Base-by-base conservation (phyloP, 441 rosid species). In the Jatropha podagrica region DNA sequence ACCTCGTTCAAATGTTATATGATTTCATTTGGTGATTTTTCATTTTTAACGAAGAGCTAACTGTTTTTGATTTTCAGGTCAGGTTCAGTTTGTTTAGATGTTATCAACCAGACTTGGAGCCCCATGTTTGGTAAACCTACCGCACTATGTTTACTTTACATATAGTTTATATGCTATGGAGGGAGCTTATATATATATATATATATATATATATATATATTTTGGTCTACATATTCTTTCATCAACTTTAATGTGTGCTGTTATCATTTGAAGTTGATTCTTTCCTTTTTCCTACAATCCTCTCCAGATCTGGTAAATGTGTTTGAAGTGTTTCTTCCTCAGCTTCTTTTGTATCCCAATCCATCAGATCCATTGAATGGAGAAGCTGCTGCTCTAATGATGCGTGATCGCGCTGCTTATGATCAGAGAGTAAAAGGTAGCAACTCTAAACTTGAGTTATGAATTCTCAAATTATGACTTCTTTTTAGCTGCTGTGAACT, bases 281-380 rank as follows among this genome's bases (percentile, higher is more conserved):
- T 51, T 55, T 62, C 18, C 5, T 12, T 20, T 75, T 62, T 64
- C 27, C 56, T 54, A 32, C 13, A 59, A 55, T 46, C 23, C 56
- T 81, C 64, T 77, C 23, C 92, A 93, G 98, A 93, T 84, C 84
- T 95, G 83, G 95, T 95, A 63, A 95, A 93, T 76, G 98, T 95
- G 74, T 95, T 95, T 73, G 98, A 95, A 85, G 91, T 91, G 71
- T 95, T 95, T 78, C 97, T 95, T 80, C 99, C 99, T 71, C 98
- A 93, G 87, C 95, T 95, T 77, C 98, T 95, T 74, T 71, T 93
- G 85, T 89, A 93, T 83, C 96, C 98, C 69, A 95, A 95, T 77
- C 94, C 99, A 32, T 89, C 95, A 0, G 96, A 93, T 81, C 99
- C 99, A 41, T 86, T 95, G 86, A 93, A 95, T 72, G 98, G 96